Percentiles rank a stretch among this genome's conserved stretches.
phyloP scores from a whole-genome alignment of 23 red algal genomes.

The Cyanidium caldarium region DNA sequence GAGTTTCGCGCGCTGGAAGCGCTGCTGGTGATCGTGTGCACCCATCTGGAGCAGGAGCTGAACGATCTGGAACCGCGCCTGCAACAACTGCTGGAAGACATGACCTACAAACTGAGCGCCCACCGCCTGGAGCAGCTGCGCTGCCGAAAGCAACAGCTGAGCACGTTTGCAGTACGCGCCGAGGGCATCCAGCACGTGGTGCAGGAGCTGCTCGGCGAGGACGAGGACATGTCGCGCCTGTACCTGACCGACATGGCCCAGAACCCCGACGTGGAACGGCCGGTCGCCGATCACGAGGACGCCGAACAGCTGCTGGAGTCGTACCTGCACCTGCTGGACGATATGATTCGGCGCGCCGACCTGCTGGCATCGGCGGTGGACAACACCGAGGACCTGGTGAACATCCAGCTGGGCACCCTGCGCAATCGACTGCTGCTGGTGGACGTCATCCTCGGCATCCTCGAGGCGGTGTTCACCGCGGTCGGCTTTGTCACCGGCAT shows the following conservation, averaged over 20 bases:
- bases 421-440: not conserved
- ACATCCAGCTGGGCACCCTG: not conserved
- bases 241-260: not conserved
- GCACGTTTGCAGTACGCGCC: not conserved
- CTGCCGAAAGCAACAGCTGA: not conserved
- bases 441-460: not conserved
- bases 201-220: not conserved
- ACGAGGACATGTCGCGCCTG: not conserved
- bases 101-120: not conserved
- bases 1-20: not conserved
- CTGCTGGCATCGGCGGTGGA: not conserved
- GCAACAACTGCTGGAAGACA: not conserved
- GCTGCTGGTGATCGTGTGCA: not conserved
- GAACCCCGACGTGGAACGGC: not conserved
- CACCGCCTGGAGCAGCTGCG: not conserved
- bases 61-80: not conserved
- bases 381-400: conserved; percentile 7
- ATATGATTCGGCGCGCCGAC: not conserved
- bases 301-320: not conserved
- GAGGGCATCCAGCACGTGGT: not conserved
- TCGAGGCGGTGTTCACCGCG: not conserved
- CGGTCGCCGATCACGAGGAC: not conserved
- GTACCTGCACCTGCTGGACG: not conserved
- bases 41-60: not conserved
- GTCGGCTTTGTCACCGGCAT: not conserved